Percentiles rank a stretch among this genome's conserved stretches.
Evolutionary conservation across 2,329 filamentous ascomycete species (phyloP).

Genomic region (Pseudogymnoascus sp.): DNA sequence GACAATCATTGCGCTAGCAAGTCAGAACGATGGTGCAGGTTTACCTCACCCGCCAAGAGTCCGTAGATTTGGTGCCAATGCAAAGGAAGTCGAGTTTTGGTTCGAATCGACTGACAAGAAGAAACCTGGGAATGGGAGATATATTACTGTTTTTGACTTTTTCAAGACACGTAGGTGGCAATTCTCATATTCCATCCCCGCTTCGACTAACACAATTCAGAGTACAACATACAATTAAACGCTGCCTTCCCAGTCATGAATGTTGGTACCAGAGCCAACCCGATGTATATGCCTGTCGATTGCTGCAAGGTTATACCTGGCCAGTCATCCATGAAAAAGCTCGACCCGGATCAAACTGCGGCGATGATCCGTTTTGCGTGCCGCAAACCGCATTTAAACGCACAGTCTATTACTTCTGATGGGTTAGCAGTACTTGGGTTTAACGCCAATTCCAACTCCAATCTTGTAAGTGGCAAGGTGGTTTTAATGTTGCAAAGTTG

Average conservation of each 20-base stretch:
- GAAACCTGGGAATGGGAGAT: conserved; percentile 30
- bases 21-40: conserved; percentile 28
- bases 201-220: conserved; percentile 12
- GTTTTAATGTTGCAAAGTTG: conserved; percentile 10
- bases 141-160: conserved; percentile 44
- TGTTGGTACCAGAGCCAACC: conserved; percentile 46
- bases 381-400: conserved; percentile 56
- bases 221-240: conserved; percentile 25
- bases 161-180: conserved; percentile 32
- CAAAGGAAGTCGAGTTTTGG: conserved; percentile 48
- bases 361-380: conserved; percentile 67
- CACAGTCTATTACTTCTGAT: conserved; percentile 50
- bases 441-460: conserved; percentile 33
- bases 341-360: conserved; percentile 52
- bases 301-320: conserved; percentile 54
- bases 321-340: conserved; percentile 52
- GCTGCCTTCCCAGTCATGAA: conserved; percentile 54
- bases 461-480: conserved; percentile 32
- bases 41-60: conserved; percentile 30
- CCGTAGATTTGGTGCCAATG: conserved; percentile 34
- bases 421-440: conserved; percentile 52
- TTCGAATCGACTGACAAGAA: conserved; percentile 28
- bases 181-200: neutral
- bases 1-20: conserved; percentile 38
- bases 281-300: conserved; percentile 59